Evolutionary conservation across 257 asterid species (phyloP).

Genomic region (Lithospermum erythrorhizon): DNA sequence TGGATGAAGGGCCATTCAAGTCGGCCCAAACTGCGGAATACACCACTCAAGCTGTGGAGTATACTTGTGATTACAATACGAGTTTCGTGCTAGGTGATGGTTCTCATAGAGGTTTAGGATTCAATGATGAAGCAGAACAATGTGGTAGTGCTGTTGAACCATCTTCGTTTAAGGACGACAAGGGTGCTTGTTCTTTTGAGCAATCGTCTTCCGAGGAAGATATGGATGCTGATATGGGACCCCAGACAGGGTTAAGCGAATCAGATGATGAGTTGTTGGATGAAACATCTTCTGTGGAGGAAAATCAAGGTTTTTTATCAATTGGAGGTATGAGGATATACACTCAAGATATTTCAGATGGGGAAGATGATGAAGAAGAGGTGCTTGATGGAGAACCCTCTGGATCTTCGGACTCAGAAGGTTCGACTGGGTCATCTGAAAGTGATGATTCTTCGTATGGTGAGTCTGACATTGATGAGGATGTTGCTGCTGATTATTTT

Average conservation of each 20-base stretch:
- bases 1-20: conserved; percentile 41
- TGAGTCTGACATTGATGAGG: conserved; percentile 76
- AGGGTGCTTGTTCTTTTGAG: conserved; percentile 30
- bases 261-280: conserved; percentile 24
- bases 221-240: conserved; percentile 20
- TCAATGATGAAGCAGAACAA: conserved; percentile 38
- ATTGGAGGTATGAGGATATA: conserved; percentile 78
- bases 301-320: conserved; percentile 52
- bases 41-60: conserved; percentile 23
- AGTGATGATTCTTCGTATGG: conserved; percentile 38
- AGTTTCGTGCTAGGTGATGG: conserved; percentile 51
- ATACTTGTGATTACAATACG: conserved; percentile 44
- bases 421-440: conserved; percentile 39
- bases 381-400: conserved; percentile 29
- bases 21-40: conserved; percentile 30
- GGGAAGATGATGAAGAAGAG: conserved; percentile 14
- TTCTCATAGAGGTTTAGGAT: conserved; percentile 70
- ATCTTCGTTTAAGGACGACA: conserved; percentile 34
- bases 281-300: conserved; percentile 27
- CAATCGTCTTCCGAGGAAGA: conserved; percentile 35
- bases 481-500: conserved; percentile 76
- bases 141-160: conserved; percentile 28
- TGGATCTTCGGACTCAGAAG: conserved; percentile 42
- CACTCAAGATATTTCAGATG: conserved; percentile 50
- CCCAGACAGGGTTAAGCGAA: conserved; percentile 18